Base-by-base conservation (phyloP, 352 stramenopile species). In the Phytophthora meadii region DNA sequence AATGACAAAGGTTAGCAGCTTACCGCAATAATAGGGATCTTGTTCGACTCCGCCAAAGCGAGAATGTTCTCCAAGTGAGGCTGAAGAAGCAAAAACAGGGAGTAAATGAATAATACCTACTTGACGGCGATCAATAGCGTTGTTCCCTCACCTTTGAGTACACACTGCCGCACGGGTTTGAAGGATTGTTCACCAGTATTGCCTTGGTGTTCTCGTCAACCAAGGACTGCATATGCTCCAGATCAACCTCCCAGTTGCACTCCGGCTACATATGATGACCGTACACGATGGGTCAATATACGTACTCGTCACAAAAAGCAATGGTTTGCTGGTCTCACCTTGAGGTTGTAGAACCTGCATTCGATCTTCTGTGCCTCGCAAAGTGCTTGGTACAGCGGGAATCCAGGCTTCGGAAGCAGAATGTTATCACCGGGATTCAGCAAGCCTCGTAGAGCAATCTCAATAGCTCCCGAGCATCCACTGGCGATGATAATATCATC, bases 111-210 rank as follows among this genome's bases (percentile, higher is more conserved):
- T 19, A 4, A 19, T 8, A 42, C 11, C 7, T 4, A 14, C 0
- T 1, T 32, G 2, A 36, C 14, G 58, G 37, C 39, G 34, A 17
- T 22, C 3, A 55, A 51, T 19, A 28, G 14, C 25, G 19, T 37
- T 5, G 19, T 55, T 44, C 12, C 2, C 28, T 57, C 15, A 85
- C 72, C 77, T 97, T 89, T 6, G 88, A 96, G 69, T 97, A 99
- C 25, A 98, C 94, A 37, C 88, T 96, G 19, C 97, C 96, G 40
- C 95, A 98, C 6, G 96, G 93, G 77, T 99, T 99, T 15, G 72
- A 93, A 74, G 64, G 97, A 79, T 99, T 99, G 74, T 98, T 99
- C 19, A 99, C 71, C 8, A 99, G 56, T 47, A 99, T 98, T 10
- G 90, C 80, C 56, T 87, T 91, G n/a, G 89, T 97, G 48, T 87